These are phyloP conservation scores for Eurotiales sp. DNA, from an alignment of 2,329 filamentous ascomycete species.

Conservation along the genomic window DNA sequence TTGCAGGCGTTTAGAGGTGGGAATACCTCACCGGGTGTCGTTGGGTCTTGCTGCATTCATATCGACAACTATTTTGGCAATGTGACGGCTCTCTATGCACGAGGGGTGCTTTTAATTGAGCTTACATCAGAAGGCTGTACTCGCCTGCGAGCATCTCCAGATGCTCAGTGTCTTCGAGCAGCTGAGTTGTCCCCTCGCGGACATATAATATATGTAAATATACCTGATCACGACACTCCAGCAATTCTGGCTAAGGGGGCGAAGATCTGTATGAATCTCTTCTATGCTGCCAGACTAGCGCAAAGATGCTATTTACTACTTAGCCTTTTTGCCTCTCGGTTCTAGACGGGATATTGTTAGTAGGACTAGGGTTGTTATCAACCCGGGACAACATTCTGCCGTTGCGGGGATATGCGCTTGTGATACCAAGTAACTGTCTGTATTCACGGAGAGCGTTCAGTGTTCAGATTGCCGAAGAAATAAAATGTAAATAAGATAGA, in stretches of 20 bases:
- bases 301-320: no score
- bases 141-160: no score
- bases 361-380: no score
- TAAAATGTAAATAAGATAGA: no score
- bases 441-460: no score
- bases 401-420: no score
- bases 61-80: neutral
- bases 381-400: no score
- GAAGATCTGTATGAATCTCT: conserved; percentile 5
- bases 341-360: no score
- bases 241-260: neutral
- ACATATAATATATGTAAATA: neutral
- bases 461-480: no score
- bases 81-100: neutral
- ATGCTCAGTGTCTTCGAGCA: no score
- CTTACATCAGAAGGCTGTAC: neutral
- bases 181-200: neutral
- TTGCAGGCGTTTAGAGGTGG: conserved; percentile 9
- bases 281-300: neutral
- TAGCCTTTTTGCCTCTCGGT: no score
- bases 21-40: neutral
- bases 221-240: neutral
- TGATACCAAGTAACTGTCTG: no score
- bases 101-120: neutral
- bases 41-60: neutral